These are phyloP conservation scores for Boletus sp. DNA, from an alignment of 768 basidiomycete species.

Conservation along the genomic window DNA sequence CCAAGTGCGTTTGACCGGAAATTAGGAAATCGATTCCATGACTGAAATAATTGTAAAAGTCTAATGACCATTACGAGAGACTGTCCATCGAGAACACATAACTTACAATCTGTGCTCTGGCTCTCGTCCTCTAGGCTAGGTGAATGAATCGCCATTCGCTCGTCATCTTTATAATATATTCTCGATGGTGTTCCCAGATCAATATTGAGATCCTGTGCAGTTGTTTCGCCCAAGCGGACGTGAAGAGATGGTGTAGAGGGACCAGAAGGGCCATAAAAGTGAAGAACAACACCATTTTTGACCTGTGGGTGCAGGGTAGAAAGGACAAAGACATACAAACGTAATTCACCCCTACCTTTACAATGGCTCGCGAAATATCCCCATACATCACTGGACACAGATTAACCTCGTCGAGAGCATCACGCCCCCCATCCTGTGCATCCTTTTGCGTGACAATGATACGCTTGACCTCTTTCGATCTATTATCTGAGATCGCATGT, in stretches of 20 bases:
- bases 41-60: constrained; percentile 93
- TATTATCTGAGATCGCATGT: constrained; percentile 48
- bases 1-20: constrained; percentile 64
- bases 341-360: constrained; percentile 48
- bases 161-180: constrained; percentile 85
- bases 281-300: constrained; percentile 67
- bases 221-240: constrained; percentile 70
- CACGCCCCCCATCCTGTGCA: constrained; percentile 50
- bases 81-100: neutral
- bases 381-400: constrained; percentile 69
- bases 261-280: constrained; percentile 59
- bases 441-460: constrained; percentile 73
- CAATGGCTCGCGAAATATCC: constrained; percentile 64
- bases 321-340: neutral
- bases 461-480: constrained; percentile 73
- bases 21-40: constrained; percentile 88
- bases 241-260: constrained; percentile 43
- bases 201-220: constrained; percentile 75
- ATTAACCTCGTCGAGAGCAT: constrained; percentile 71
- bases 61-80: constrained; percentile 37
- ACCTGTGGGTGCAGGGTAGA: constrained; percentile 41
- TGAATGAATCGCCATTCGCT: constrained; percentile 82
- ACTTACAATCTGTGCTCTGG: constrained; percentile 50
- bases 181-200: constrained; percentile 79
- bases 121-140: constrained; percentile 45